Evolutionary conservation across 495 filamentous ascomycete genomes (phyloP).

Genomic region (Neurospora sp.): DNA sequence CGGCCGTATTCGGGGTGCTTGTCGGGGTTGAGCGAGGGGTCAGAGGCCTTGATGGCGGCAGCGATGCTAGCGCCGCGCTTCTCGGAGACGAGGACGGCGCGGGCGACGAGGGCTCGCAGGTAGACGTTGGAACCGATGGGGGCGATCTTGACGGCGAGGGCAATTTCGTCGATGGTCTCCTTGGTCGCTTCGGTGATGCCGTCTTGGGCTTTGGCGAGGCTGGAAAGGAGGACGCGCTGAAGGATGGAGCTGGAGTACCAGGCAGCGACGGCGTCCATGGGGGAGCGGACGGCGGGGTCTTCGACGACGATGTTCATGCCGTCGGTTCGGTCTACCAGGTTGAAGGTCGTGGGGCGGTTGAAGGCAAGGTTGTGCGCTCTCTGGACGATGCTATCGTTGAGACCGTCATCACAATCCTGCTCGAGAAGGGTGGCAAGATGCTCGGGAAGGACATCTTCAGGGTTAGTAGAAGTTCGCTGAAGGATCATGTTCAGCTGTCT

Average conservation of each 20-base stretch:
- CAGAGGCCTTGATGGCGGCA: conserved; percentile 43
- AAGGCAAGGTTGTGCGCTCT: conserved; percentile 86
- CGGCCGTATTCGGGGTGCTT: conserved; percentile 17
- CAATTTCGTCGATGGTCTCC: conserved; percentile 43
- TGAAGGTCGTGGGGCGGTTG: conserved; percentile 64
- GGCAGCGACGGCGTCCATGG: conserved; percentile 79
- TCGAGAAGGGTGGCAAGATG: conserved; percentile 66
- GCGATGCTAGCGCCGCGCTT: conserved; percentile 45
- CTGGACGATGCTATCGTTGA: conserved; percentile 67
- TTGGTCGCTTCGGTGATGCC: conserved; percentile 24
- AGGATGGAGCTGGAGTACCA: conserved; percentile 81
- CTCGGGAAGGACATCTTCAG: conserved; percentile 57
- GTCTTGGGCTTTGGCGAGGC: conserved; percentile 34
- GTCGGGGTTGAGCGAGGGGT: conserved; percentile 36
- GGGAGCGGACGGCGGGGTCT: conserved; percentile 75
- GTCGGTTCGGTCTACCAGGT: conserved; percentile 50
- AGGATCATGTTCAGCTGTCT: conserved; percentile 51
- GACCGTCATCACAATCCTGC: conserved; percentile 67
- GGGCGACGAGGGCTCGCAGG: conserved; percentile 66
- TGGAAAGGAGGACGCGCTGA: conserved; percentile 55
- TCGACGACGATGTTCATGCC: conserved; percentile 78
- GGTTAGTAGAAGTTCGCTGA: conserved; percentile 15
- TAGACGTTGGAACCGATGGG: conserved; percentile 70
- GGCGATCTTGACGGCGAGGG: conserved; percentile 61
- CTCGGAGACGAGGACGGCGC: conserved; percentile 46